These are phyloP conservation scores for Geopyxis carbonaria DNA, from an alignment of 495 filamentous ascomycete species.

Conservation along the genomic window DNA sequence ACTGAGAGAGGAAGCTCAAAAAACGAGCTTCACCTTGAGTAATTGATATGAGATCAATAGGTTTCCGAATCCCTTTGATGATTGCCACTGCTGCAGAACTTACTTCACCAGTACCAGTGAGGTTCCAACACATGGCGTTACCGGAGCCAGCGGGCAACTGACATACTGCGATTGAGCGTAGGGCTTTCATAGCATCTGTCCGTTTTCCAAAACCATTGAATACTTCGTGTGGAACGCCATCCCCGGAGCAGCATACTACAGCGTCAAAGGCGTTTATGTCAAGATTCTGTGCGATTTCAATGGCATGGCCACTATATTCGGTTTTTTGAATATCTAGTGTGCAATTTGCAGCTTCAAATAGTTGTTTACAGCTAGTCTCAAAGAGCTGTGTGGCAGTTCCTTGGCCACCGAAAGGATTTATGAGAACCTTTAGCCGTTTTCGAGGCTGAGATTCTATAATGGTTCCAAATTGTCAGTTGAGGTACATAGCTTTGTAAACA, in stretches of 20 bases:
- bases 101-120: conserved; percentile 63
- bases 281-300: conserved; percentile 60
- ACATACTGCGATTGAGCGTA: conserved; percentile 67
- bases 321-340: conserved; percentile 61
- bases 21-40: conserved; percentile 58
- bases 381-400: conserved; percentile 61
- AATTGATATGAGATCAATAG: conserved; percentile 71
- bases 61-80: conserved; percentile 66
- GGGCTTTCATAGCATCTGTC: conserved; percentile 51
- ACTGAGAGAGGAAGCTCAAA: conserved; percentile 80
- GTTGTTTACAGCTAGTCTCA: conserved; percentile 55
- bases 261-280: conserved; percentile 67
- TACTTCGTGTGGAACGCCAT: conserved; percentile 81
- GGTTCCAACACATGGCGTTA: conserved; percentile 83
- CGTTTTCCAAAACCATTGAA: conserved; percentile 81
- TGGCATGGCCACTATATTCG: conserved; percentile 54
- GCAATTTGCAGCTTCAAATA: conserved; percentile 71
- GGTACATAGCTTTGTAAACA: no score
- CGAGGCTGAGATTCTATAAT: conserved; percentile 37
- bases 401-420: conserved; percentile 83
- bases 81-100: conserved; percentile 62
- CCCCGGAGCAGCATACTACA: conserved; percentile 76
- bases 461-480: no score
- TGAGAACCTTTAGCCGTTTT: conserved; percentile 67
- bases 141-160: conserved; percentile 84